Conservation (phyloP, 164 flowering plant genomes). For the Amborella trichopoda region DNA sequence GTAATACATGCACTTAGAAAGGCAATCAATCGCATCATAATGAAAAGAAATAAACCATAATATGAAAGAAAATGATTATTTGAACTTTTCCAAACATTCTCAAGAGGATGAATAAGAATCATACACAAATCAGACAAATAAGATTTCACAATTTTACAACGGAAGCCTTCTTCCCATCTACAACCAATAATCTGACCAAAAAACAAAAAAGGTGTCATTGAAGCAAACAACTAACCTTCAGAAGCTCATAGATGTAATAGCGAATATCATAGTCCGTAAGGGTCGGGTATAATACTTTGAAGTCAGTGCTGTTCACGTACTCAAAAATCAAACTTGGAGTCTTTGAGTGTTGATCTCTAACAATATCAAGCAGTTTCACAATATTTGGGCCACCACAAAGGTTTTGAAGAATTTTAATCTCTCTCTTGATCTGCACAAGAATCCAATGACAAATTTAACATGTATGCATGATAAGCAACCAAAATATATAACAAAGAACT, state of each 20-base stretch:
- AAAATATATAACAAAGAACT: neutral
- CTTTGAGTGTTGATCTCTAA: slow-evolving; percentile 65
- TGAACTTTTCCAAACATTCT: too few relatives aligned
- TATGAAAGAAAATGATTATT: too few relatives aligned
- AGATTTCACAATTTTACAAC: too few relatives aligned
- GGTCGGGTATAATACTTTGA: slow-evolving; percentile 60
- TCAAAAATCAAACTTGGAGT: slow-evolving; percentile 73
- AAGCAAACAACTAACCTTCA: too few relatives aligned
- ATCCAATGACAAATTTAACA: slow-evolving; percentile 3
- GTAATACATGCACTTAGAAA: too few relatives aligned
- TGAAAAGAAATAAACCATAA: too few relatives aligned
- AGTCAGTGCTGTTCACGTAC: slow-evolving; percentile 67
- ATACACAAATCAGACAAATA: too few relatives aligned
- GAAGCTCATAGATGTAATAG: slow-evolving; percentile 73
- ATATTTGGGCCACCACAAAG: slow-evolving; percentile 84
- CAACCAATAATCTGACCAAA: too few relatives aligned
- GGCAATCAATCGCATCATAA: too few relatives aligned
- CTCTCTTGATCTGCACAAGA: slow-evolving; percentile 66
- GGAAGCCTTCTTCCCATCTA: too few relatives aligned
- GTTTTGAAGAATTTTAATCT: slow-evolving; percentile 80
- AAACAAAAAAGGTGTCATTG: too few relatives aligned
- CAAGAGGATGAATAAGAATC: too few relatives aligned
- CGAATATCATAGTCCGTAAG: slow-evolving; percentile 70
- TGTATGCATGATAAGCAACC: neutral
- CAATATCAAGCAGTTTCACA: slow-evolving; percentile 65